Conservation (phyloP, 1,284 basidiomycete genomes). For the Kalmanozyma brasiliensis region DNA sequence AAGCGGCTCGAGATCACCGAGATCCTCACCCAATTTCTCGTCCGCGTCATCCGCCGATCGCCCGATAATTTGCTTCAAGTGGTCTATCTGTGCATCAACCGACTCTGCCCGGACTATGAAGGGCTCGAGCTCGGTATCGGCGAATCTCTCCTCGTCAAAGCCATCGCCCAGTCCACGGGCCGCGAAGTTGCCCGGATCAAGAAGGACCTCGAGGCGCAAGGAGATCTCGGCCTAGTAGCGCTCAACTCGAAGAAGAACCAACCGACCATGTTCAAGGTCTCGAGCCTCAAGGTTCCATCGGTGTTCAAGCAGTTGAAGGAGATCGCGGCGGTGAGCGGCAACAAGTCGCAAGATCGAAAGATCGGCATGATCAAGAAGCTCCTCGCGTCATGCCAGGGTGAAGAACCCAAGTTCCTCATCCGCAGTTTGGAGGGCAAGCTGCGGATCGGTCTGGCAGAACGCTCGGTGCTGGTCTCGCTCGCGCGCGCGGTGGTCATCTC, state of each 20-base stretch:
- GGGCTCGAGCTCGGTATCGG: constrained; percentile 97
- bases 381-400: constrained; percentile 86
- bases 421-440: constrained; percentile 96
- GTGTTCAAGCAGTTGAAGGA: constrained; percentile 71
- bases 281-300: constrained; percentile 84
- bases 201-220: constrained; percentile 89
- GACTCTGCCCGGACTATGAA: constrained; percentile 94
- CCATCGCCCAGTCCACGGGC: constrained; percentile 93
- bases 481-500: constrained; percentile 59
- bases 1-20: constrained; percentile 94
- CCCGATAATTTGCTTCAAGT: constrained; percentile 81
- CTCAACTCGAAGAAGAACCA: constrained; percentile 93
- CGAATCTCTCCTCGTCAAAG: constrained; percentile 92
- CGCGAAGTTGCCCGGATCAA: constrained; percentile 84
- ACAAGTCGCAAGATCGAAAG: constrained; percentile 75
- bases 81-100: constrained; percentile 96
- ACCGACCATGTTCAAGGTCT: constrained; percentile 93
- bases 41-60: constrained; percentile 87
- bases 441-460: constrained; percentile 94
- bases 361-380: constrained; percentile 95
- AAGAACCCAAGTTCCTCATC: constrained; percentile 93
- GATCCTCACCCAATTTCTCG: constrained; percentile 85
- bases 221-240: constrained; percentile 94
- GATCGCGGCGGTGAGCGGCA: constrained; percentile 78
- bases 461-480: constrained; percentile 73